Percentiles rank a stretch among this genome's conserved stretches.
Evolutionary conservation across 2,329 filamentous ascomycete species (phyloP).

Genomic region (Cercospora citrullina): DNA sequence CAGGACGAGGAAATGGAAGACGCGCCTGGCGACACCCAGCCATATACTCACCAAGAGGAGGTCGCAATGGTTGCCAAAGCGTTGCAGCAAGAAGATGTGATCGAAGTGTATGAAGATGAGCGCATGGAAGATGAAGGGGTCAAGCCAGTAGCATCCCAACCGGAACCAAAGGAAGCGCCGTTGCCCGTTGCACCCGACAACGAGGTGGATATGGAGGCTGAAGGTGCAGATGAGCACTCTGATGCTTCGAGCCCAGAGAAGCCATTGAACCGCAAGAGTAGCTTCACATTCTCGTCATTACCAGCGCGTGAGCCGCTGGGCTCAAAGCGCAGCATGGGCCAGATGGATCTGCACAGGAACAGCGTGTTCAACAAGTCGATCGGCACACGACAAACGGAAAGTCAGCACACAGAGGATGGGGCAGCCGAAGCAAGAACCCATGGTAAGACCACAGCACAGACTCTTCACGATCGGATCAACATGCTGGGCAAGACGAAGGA

Average conservation of each 20-base stretch:
- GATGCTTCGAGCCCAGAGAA: constrained; percentile 68
- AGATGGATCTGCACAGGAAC: constrained; percentile 64
- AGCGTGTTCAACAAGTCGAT: constrained; percentile 75
- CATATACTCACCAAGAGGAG: constrained; percentile 21
- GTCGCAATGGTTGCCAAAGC: constrained; percentile 31
- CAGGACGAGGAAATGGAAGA: constrained; percentile 23
- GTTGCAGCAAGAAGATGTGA: constrained; percentile 26
- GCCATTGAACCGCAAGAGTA: constrained; percentile 84
- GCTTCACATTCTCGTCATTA: constrained; percentile 88
- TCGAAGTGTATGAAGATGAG: constrained; percentile 23
- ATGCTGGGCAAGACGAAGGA: constrained; percentile 61
- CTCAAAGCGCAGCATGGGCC: constrained; percentile 79
- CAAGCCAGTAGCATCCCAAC: constrained; percentile 24
- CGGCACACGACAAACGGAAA: constrained; percentile 63
- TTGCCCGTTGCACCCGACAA: constrained; percentile 32
- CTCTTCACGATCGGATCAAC: constrained; percentile 89
- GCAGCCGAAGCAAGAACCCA: constrained; percentile 55
- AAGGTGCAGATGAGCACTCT: constrained; percentile 47
- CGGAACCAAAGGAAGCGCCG: constrained; percentile 28
- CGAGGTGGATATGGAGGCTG: constrained; percentile 40
- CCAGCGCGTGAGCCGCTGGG: constrained; percentile 86
- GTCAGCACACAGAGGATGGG: constrained; percentile 58
- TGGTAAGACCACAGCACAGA: constrained; percentile 90
- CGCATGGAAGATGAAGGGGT: constrained; percentile 16
- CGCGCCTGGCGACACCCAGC: constrained; percentile 19